Conservation (phyloP, 306 rosid genomes). For the Neltuma alba region DNA sequence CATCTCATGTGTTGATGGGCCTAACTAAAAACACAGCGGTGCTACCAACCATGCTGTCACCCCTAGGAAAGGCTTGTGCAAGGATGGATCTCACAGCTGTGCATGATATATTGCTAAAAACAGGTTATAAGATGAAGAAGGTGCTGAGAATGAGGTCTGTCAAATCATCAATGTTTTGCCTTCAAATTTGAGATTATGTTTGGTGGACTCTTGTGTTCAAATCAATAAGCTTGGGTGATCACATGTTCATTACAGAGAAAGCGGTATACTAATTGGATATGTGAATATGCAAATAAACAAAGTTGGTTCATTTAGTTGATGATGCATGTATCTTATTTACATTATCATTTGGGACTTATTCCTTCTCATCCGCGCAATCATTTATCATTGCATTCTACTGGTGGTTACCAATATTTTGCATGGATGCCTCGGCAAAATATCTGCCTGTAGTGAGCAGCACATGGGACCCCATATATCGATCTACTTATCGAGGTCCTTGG, state of each 20-base stretch:
- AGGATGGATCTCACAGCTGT: slow-evolving; percentile 86
- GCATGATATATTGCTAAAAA: slow-evolving; percentile 87
- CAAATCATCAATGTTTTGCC: slow-evolving; percentile 17
- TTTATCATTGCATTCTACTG: background rate
- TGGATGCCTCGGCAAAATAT: background rate
- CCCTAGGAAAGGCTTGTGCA: slow-evolving; percentile 92
- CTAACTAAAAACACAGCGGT: slow-evolving; percentile 58
- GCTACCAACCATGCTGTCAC: slow-evolving; percentile 86
- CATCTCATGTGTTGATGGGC: slow-evolving; percentile 83
- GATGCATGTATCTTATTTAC: background rate
- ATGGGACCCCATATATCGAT: background rate
- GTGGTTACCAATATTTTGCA: background rate
- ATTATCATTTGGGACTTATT: background rate
- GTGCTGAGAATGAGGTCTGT: slow-evolving; percentile 89
- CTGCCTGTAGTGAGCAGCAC: background rate
- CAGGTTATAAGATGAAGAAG: slow-evolving; percentile 94
- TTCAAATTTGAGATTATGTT: slow-evolving; percentile 10
- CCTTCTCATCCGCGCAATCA: slow-evolving; percentile 1
- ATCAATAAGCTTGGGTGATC: slow-evolving; percentile 14
- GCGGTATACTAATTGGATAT: background rate
- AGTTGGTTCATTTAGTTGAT: background rate
- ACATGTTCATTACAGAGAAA: background rate
- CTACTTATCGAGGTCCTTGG: background rate
- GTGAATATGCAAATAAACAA: background rate
- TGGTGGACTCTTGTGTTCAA: background rate